These are phyloP conservation scores for Neofusicoccum ribis DNA, from an alignment of 2,329 filamentous ascomycete species.

Conservation along the genomic window DNA sequence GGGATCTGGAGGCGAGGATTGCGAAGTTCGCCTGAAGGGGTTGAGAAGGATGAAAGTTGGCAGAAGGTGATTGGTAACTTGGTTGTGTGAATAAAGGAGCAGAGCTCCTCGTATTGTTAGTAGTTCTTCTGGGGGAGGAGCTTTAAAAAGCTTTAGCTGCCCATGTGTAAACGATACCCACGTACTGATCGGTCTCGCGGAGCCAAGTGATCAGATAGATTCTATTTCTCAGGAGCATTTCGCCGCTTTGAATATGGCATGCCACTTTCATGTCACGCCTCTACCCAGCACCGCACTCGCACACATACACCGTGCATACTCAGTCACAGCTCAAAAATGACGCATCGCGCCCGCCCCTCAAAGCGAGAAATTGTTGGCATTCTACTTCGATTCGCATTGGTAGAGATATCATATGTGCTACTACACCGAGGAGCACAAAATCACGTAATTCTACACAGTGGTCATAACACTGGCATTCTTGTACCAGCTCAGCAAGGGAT, in stretches of 20 bases:
- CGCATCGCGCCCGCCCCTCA: background rate
- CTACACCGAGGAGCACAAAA: no score
- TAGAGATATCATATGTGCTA: no score
- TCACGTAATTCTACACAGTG: conserved; percentile 61
- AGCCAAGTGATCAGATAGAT: no score
- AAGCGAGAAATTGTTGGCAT: no score
- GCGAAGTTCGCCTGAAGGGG: conserved; percentile 36
- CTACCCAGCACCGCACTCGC: no score
- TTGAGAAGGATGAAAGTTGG: background rate
- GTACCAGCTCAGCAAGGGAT: conserved; percentile 89
- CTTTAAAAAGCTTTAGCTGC: background rate
- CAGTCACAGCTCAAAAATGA: no score
- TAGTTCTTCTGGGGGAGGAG: background rate
- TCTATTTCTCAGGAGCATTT: background rate
- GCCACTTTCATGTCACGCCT: no score
- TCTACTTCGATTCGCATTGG: no score
- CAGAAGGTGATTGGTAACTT: no score
- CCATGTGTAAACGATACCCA: conserved; percentile 15
- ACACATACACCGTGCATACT: no score
- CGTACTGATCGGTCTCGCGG: background rate
- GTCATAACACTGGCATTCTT: conserved; percentile 92
- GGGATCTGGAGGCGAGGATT: conserved; percentile 78
- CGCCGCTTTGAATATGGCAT: no score
- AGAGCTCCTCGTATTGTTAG: background rate
- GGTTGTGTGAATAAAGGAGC: background rate